Conservation (phyloP, 371 early-diverging fungal genomes). For the Conidiobolus incongruus region DNA sequence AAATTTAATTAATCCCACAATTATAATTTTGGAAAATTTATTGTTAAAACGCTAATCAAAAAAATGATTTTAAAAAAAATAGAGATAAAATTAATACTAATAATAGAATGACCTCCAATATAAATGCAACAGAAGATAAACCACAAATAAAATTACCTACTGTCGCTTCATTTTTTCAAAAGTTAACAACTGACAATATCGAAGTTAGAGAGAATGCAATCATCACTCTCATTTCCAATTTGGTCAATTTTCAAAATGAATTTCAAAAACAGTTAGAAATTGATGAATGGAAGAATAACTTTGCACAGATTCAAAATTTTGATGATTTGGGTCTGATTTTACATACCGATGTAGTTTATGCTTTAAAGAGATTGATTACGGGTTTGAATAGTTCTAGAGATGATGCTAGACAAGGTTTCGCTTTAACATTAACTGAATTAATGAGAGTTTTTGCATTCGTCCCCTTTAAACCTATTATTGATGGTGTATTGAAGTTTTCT, state of each 20-base stretch:
- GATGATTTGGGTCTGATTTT: constrained; percentile 3
- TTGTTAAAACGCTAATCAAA: no score
- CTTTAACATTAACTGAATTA: constrained; percentile 76
- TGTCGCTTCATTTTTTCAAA: no score
- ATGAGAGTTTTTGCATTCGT: constrained; percentile 12
- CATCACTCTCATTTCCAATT: not conserved
- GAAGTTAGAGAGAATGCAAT: no score
- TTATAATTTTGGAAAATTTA: no score
- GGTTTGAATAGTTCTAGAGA: constrained; percentile 74
- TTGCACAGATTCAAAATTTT: not conserved
- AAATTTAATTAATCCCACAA: no score
- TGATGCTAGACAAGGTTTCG: constrained; percentile 85
- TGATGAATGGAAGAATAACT: not conserved
- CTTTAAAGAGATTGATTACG: constrained; percentile 62
- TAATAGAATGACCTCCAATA: no score
- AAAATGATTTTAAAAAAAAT: no score
- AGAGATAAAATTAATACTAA: no score
- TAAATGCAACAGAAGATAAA: no score
- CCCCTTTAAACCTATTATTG: not conserved
- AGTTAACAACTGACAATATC: no score
- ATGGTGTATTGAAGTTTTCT: constrained; percentile 4
- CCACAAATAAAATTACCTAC: no score
- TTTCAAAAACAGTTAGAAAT: not conserved
- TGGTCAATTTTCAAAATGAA: not conserved
- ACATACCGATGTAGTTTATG: constrained; percentile 58